phyloP scores from a whole-genome alignment of 352 stramenopile species.

The Globisporangium cederbergense region DNA sequence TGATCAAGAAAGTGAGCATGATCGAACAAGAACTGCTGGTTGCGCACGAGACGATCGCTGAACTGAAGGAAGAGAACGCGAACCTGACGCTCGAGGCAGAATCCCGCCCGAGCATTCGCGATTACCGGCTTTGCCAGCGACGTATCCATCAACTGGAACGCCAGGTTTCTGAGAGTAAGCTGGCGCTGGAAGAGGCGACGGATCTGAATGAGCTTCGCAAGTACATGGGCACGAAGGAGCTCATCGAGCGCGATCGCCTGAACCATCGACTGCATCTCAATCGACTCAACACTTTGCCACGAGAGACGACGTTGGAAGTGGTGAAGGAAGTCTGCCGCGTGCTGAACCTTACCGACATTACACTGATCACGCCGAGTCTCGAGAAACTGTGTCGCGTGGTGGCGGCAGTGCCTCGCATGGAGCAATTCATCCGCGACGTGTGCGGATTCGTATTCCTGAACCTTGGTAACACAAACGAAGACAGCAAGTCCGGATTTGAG shows the following conservation, averaged over 20 bases:
- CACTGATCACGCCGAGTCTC: slow-evolving; percentile 70
- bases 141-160: slow-evolving; percentile 75
- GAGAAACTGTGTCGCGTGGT: slow-evolving; percentile 83
- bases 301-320: slow-evolving; percentile 74
- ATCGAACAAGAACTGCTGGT: slow-evolving; percentile 72
- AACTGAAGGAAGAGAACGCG: slow-evolving; percentile 80
- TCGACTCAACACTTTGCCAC: slow-evolving; percentile 65
- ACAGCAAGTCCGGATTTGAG: slow-evolving; percentile 31
- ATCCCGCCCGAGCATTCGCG: slow-evolving; percentile 77
- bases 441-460: slow-evolving; percentile 72
- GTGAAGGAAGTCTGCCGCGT: slow-evolving; percentile 83
- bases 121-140: slow-evolving; percentile 69
- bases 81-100: slow-evolving; percentile 74
- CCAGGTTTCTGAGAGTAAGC: slow-evolving; percentile 68
- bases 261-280: slow-evolving; percentile 82
- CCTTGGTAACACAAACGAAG: slow-evolving; percentile 19
- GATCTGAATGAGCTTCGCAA: slow-evolving; percentile 76
- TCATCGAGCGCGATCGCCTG: slow-evolving; percentile 71
- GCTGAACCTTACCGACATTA: slow-evolving; percentile 81
- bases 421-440: slow-evolving; percentile 86
- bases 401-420: slow-evolving; percentile 72
- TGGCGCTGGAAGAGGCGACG: slow-evolving; percentile 69
- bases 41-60: slow-evolving; percentile 55
- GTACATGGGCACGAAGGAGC: slow-evolving; percentile 79
- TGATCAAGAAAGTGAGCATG: slow-evolving; percentile 74